Base-by-base conservation (phyloP, 768 basidiomycete genomes). In the Serendipita sp. region DNA sequence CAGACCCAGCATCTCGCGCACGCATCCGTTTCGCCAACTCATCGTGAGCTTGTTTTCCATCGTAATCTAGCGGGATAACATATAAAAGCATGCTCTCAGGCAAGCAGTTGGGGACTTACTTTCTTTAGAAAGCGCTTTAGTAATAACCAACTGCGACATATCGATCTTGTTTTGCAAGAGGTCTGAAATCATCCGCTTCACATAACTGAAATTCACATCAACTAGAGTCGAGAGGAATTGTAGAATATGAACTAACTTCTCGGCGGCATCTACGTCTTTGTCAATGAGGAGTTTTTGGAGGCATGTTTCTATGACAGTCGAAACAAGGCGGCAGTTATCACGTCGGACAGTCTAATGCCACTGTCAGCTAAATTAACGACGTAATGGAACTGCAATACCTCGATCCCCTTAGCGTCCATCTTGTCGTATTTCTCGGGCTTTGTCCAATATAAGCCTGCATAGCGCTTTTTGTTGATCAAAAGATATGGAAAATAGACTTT, bases 371-470 rank as follows among this genome's bases (percentile, higher is more conserved):
- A 32, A 46, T 36, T 48, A 45, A 41, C 34, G 23, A 23, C 28
- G 65, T 44, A 44, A 66, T 64, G 41, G 18, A 32, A 28, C 10
- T 23, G 65, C 82, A 2, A 13, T 64, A 92, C 94, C 83, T 99
- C 96, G 65, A 99, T 98, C 71, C 96, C 96, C 76, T 99, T 99
- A 1, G 95, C 88, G 70, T 99, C 96, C 96, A 98, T 98, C 77
- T 98, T 98, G 74, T 99, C 96, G 69, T 89, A 95, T 72, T 92
- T 96, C 46, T 97, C 94, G 11, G 86, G 77, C 68, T 83, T 85
- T 1, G 96, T 98, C 96, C 96, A 99, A 72, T 99, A 98, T 65
- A 98, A 76, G 3, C 96, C 96, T 1, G 96, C 96, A 74, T 99
- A 99, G 51, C 96, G 85, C 76, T 99, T 99, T 77, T 99, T 99